These are phyloP conservation scores for Aristolochia fimbriata DNA, from an alignment of 164 flowering plant species.

Conservation along the genomic window DNA sequence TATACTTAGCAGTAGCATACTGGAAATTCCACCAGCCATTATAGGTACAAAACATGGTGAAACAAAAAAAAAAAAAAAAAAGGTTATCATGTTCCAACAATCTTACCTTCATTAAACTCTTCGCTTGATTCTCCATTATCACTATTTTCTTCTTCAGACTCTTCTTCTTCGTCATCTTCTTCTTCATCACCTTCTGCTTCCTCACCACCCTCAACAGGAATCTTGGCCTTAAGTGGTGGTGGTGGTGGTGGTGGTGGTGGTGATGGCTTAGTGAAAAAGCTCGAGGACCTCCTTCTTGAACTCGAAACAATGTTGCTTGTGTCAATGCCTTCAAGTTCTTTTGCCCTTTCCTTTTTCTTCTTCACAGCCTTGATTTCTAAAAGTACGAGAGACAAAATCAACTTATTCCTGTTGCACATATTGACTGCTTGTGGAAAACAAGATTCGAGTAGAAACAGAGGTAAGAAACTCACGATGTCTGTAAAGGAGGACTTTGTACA, in stretches of 20 bases:
- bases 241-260: constrained; percentile 12
- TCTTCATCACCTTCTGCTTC: constrained; percentile 27
- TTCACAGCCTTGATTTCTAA: constrained; percentile 74
- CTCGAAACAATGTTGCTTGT: constrained; percentile 73
- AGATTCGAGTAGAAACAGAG: background rate
- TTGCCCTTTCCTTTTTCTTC: constrained; percentile 73
- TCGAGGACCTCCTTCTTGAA: constrained; percentile 69
- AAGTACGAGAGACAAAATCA: constrained; percentile 3
- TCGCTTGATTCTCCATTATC: constrained; percentile 29
- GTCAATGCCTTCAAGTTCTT: constrained; percentile 96
- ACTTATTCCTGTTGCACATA: background rate
- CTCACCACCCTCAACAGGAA: constrained; percentile 29
- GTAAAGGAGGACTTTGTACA: too few species aligned
- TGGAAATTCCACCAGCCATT: too few species aligned
- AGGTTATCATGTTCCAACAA: background rate
- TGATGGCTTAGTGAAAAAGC: constrained; percentile 38
- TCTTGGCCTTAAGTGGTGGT: constrained; percentile 59
- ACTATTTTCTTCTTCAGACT: constrained; percentile 25
- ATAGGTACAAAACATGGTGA: too few species aligned
- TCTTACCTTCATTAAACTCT: constrained; percentile 35
- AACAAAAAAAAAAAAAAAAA: too few species aligned
- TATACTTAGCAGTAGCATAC: too few species aligned
- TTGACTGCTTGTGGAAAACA: background rate
- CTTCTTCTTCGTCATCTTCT: constrained; percentile 33
- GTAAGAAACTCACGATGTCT: too few species aligned